Evolutionary conservation across 2,329 filamentous ascomycete genomes (phyloP), one percentile per base, ranked within the genome.

Genomic region (Fusarium agapanthi): DNA sequence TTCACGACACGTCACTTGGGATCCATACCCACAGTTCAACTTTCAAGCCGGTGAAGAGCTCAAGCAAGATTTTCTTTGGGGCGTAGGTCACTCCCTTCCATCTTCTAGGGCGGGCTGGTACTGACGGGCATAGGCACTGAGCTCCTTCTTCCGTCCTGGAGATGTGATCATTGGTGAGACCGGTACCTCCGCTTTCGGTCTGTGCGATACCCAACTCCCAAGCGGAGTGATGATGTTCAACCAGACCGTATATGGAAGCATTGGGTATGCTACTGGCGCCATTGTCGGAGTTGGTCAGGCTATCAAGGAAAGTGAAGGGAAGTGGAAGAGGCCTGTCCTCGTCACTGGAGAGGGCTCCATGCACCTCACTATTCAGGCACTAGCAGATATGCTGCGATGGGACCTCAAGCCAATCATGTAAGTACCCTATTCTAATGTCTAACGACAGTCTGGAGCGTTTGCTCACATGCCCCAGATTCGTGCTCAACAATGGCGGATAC

Each of bases 331-430:
- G 7, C 59, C 51, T 45, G 7, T 61, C 1, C 59, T 58, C 15
- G 34, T 58, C 1, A 61, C 59, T 12, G 59, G 59, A 5, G 59
- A 61, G 6, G 51, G 51, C 1, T 34, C 22, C 6, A 61, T 58
- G 40, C 40, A 61, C 8, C 59, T 61, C 8, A 58, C 51, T 5
- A 44, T 59, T 5, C 51, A 61, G 18, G 51, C 51, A 3, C 2
- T 61, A 13, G 40, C 51, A 4, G 34, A 61, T 16, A 58, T 47
- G 51, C 14, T 58, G 2, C 26, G 51, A 3, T 61, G 51, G 40
- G 40, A 47, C 2, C n/a, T 61, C 22, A 61, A 61, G 51, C 59
- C 59, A n/a, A 24, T 58, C 26, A 58, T 61, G 59, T 58, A 13
- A 43, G 57, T 26, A 16, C 1, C 30, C 1, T 13, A 14, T 13